Evolutionary conservation across 2,329 filamentous ascomycete species (phyloP), one percentile per base, ranked within the genome.

Genomic region (Trichophyton equinum): DNA sequence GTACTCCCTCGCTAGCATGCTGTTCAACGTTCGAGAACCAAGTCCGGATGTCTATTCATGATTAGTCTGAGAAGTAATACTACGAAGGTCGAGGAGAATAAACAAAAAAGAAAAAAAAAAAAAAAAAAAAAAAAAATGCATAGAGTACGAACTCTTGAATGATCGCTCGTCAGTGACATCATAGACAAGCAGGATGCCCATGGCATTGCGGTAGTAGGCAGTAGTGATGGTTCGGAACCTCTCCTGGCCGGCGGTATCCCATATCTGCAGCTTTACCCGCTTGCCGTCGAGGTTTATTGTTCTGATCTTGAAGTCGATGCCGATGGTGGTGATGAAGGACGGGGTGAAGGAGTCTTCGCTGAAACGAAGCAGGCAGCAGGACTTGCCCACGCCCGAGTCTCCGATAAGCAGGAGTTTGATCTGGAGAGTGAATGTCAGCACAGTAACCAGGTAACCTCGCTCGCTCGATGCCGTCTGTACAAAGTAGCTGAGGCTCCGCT

Each of bases 21-120:
- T 96, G 91, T 75, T 96, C 91, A 68, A 96, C 91, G 78, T 99
- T 97, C 73, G 91, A 91, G 79, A 99, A 99, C 94, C 94, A 99
- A 67, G 94, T 97, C 72, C 91, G 88, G 76, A 99, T 99, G 78
- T 99, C 94, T 97, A 72, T 6, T 47, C 11, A 46, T 42, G 1
- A 30, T 60, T 38, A 59, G 57, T 18, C 5, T 5, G 25, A 51
- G 13, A 44, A 11, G 3, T 33, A 8, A 47, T 13, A 13, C n/a
- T 9, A 38, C 7, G n/a, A 25, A 22, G 25, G 18, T 36, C 33
- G 8, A 36, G n/a, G 57, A 30, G 18, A 25, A 18, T 18, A n/a
- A 9, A 22, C 15, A 33, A 11, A 9, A 42, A 61, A 66, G 65
- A 70, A 61, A 66, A 64, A 53, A 58, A 44, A 33, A 44, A n/a